Base-by-base conservation (phyloP, 805 yeast species). In the Ogataea chonburiensis region DNA sequence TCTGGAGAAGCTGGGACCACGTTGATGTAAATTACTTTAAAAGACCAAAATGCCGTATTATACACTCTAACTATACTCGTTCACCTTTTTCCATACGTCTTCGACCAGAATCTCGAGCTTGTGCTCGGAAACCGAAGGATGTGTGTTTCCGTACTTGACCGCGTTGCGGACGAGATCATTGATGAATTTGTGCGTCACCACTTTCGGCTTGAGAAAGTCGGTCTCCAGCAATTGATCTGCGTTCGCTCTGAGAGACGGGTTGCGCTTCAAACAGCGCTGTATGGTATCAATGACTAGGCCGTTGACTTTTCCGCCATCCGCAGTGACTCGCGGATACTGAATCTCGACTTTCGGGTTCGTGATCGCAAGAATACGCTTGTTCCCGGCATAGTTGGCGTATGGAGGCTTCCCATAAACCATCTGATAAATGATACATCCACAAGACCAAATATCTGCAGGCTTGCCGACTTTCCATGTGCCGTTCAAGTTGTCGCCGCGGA, bases 381-480 rank as follows among this genome's bases (percentile, higher is more conserved):
- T 76, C 1, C 94, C 93, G 33, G 79, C 75, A 50, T 75, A 86
- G 3, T 70, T 68, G 0, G 87, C 94, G 64, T 86, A 89, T 1
- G 98, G 98, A 2, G 97, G 91, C 43, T 73, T 73, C 0, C 96
- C 96, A 52, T 93, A 94, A 7, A 89, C 75, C 95, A 93, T 87
- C 59, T 93, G 98, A 61, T 88, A 91, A 1, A 93, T 68, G 3
- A 93, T 91, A 58, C 98, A 88, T 0, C 98, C 98, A 62, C 96
- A 85, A 14, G 98, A 88, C 98, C 98, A 93, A 11, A 93, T 80
- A 63, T 93, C 98, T 2, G 97, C 84, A 0, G 98, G 96, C 51
- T 81, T 82, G 1, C 98, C 97, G 8, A 89, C 95, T 58, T 77
- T 85, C 91, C 81, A 64, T 23, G 76, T 62, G 39, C 63, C 38